A percentile compares a stretch with the other conserved stretches of the same genome.
Evolutionary conservation across 768 basidiomycete genomes (phyloP).

Genomic region (Tylopilus felleus): DNA sequence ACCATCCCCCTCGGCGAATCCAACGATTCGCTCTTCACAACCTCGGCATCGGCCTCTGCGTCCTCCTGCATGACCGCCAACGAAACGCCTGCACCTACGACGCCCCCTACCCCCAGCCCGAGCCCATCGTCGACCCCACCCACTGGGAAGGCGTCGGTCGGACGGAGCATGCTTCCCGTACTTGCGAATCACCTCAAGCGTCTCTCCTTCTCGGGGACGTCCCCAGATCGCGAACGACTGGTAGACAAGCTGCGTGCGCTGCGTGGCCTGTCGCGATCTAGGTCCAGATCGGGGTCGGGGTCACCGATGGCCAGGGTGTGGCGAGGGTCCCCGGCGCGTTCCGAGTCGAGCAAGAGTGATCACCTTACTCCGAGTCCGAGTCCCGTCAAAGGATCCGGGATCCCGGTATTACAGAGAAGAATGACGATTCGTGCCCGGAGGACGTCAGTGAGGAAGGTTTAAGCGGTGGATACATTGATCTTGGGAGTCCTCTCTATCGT

Average conservation of each 20-base stretch:
- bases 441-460: slow-evolving; percentile 19
- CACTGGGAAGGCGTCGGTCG: slow-evolving; percentile 9
- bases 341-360: slow-evolving; percentile 18
- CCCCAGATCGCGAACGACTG: slow-evolving; percentile 23
- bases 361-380: slow-evolving; percentile 13
- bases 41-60: slow-evolving; percentile 16
- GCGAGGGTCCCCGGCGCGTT: slow-evolving; percentile 18
- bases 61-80: slow-evolving; percentile 21
- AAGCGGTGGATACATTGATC: background rate
- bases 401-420: slow-evolving; percentile 27
- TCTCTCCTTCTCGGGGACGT: slow-evolving; percentile 18
- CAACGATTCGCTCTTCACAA: slow-evolving; percentile 29
- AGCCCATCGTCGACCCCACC: slow-evolving; percentile 6
- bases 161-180: slow-evolving; percentile 30
- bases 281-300: background rate
- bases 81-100: slow-evolving; percentile 22
- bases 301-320: slow-evolving; percentile 8
- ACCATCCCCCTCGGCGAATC: slow-evolving; percentile 22
- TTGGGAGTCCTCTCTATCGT: background rate
- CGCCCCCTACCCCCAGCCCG: slow-evolving; percentile 25
- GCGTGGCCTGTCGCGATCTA: slow-evolving; percentile 12
- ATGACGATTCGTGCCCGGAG: slow-evolving; percentile 28
- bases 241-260: slow-evolving; percentile 24
- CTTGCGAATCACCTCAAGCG: slow-evolving; percentile 24
- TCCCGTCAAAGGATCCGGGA: slow-evolving; percentile 25